A percentile compares a stretch with the other conserved stretches of the same genome.
These are phyloP conservation scores for Venustampulla echinocandica DNA, from an alignment of 495 filamentous ascomycete species.

Conservation along the genomic window DNA sequence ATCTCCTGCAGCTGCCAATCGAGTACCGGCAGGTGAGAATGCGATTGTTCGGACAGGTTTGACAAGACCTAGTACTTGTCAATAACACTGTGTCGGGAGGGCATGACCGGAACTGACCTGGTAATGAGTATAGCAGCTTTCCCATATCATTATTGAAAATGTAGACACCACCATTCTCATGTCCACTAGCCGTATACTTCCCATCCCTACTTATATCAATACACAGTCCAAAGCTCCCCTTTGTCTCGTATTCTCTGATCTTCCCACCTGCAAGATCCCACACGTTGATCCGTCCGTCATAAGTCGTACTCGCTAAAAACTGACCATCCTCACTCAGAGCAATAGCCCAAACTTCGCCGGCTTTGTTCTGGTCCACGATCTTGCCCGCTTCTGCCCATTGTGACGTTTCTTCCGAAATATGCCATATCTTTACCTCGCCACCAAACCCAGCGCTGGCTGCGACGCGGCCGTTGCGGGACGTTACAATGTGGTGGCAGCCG, in stretches of 20 bases:
- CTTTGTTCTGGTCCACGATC: slow-evolving; percentile 29
- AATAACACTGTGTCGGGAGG: neutral
- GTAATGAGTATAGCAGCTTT: slow-evolving; percentile 75
- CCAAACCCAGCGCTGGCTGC: slow-evolving; percentile 81
- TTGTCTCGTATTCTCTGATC: slow-evolving; percentile 81
- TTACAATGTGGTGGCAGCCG: slow-evolving; percentile 80
- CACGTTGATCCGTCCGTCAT: slow-evolving; percentile 77
- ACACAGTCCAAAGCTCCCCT: slow-evolving; percentile 79
- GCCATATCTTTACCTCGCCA: slow-evolving; percentile 79
- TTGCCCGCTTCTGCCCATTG: slow-evolving; percentile 39
- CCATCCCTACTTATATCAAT: slow-evolving; percentile 75
- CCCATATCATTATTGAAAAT: slow-evolving; percentile 89
- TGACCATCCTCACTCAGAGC: slow-evolving; percentile 73
- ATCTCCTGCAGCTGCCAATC: slow-evolving; percentile 90
- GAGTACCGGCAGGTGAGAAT: slow-evolving; percentile 76
- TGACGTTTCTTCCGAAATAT: slow-evolving; percentile 40
- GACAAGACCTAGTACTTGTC: slow-evolving; percentile 53
- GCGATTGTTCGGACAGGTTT: slow-evolving; percentile 75
- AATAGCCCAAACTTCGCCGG: slow-evolving; percentile 76
- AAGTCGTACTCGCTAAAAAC: slow-evolving; percentile 72
- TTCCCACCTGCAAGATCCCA: slow-evolving; percentile 64
- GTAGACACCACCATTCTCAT: slow-evolving; percentile 89
- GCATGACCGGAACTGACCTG: slow-evolving; percentile 46
- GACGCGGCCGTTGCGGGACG: slow-evolving; percentile 55
- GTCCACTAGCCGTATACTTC: slow-evolving; percentile 78